These are phyloP conservation scores for Aspergillus quadrilineatus DNA, from an alignment of 2,329 filamentous ascomycete genomes.

Conservation along the genomic window DNA sequence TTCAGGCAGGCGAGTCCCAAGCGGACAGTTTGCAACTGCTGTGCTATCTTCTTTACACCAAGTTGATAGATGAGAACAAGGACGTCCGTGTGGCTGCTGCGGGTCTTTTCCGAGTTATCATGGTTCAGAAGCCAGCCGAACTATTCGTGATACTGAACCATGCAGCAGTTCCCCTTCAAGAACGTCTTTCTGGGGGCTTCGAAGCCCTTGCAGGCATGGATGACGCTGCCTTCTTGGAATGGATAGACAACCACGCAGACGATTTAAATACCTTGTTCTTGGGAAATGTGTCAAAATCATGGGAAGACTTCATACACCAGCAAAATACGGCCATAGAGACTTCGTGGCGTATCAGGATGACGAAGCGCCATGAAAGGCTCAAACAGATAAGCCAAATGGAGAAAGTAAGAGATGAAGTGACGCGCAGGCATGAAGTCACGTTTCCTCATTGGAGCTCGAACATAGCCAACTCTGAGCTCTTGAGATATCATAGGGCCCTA, in stretches of 20 bases:
- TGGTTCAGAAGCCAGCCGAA: conserved; percentile 89
- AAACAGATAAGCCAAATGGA: conserved; percentile 75
- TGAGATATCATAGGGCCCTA: conserved; percentile 82
- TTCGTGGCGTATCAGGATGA: conserved; percentile 66
- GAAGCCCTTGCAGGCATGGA: conserved; percentile 83
- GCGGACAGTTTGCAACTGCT: conserved; percentile 80
- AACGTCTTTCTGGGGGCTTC: conserved; percentile 71
- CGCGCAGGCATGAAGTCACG: conserved; percentile 79
- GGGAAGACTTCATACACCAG: conserved; percentile 80
- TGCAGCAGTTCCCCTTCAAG: conserved; percentile 68
- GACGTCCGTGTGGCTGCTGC: conserved; percentile 73
- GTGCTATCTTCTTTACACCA: conserved; percentile 90
- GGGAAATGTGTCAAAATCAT: conserved; percentile 73
- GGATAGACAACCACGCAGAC: conserved; percentile 79
- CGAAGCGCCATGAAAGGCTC: conserved; percentile 77
- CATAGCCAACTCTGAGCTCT: conserved; percentile 86
- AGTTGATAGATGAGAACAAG: conserved; percentile 70
- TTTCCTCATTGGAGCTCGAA: conserved; percentile 93
- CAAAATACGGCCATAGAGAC: conserved; percentile 82
- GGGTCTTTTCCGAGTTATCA: conserved; percentile 83
- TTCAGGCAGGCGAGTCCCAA: conserved; percentile 74
- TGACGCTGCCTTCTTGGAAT: conserved; percentile 80
- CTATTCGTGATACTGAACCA: conserved; percentile 71
- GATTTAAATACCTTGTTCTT: conserved; percentile 82
- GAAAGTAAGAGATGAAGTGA: conserved; percentile 65